These are phyloP conservation scores for Phylloporus sp. DNA, from an alignment of 768 basidiomycete species.

Conservation along the genomic window DNA sequence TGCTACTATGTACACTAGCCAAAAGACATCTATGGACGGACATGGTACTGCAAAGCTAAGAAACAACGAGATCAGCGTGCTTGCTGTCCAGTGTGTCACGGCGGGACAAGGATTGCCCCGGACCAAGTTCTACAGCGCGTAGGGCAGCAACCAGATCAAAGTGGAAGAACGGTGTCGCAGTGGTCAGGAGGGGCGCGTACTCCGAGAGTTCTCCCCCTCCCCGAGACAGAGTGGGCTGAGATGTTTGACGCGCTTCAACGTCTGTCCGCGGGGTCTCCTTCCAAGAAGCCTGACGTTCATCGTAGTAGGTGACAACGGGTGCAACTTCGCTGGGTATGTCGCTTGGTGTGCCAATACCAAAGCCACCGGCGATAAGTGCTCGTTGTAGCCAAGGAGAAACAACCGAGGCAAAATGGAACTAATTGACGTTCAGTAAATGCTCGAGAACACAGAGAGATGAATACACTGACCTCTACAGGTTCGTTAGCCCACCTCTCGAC, in stretches of 20 bases:
- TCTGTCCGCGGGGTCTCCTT: slow-evolving; percentile 20
- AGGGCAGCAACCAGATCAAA: slow-evolving; percentile 76
- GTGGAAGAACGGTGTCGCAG: slow-evolving; percentile 86
- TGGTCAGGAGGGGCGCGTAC: slow-evolving; percentile 37
- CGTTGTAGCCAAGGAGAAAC: slow-evolving; percentile 93
- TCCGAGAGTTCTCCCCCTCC: neutral
- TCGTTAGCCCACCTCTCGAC: slow-evolving; percentile 86
- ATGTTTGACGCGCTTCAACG: slow-evolving; percentile 31
- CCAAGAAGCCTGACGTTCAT: slow-evolving; percentile 36
- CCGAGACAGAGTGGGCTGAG: slow-evolving; percentile 3
- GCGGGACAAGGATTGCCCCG: neutral
- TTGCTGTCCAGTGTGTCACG: slow-evolving; percentile 9
- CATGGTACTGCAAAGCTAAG: neutral
- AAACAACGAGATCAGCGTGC: neutral
- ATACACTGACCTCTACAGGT: slow-evolving; percentile 57
- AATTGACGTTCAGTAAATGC: slow-evolving; percentile 17
- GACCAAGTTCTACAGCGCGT: slow-evolving; percentile 55
- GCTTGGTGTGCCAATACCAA: slow-evolving; percentile 63
- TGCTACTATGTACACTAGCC: neutral
- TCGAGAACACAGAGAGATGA: neutral
- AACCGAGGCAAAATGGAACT: slow-evolving; percentile 94
- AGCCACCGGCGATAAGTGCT: slow-evolving; percentile 84
- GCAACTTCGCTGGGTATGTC: slow-evolving; percentile 61
- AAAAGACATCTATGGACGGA: neutral
- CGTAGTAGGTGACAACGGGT: slow-evolving; percentile 64